phyloP scores from a whole-genome alignment of 805 yeast genomes.

The Spencermartinsiella europaea region DNA sequence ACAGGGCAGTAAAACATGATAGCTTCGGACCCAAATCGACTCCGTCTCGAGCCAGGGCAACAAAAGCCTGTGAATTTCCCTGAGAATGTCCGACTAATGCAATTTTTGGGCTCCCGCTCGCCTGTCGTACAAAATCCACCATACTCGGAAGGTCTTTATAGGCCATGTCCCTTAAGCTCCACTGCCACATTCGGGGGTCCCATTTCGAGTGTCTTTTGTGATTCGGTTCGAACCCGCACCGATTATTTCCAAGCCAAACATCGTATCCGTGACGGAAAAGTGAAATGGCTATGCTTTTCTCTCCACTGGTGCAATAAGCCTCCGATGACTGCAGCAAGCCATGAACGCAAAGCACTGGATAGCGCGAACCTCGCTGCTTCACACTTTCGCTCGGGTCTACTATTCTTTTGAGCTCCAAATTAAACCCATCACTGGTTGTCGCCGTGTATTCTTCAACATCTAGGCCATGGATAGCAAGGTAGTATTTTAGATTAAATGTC shows the following conservation, averaged over 20 bases:
- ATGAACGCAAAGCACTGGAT: constrained; percentile 74
- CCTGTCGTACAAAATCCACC: constrained; percentile 51
- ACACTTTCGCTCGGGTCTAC: constrained; percentile 42
- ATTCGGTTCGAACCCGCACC: constrained; percentile 77
- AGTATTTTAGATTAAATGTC: constrained; percentile 58
- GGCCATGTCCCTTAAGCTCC: constrained; percentile 88
- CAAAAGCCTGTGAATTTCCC: constrained; percentile 83
- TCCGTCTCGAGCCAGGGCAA: constrained; percentile 52
- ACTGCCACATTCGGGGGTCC: constrained; percentile 73
- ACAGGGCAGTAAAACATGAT: constrained; percentile 66
- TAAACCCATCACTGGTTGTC: constrained; percentile 75
- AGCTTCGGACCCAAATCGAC: constrained; percentile 45
- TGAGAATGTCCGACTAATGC: constrained; percentile 82
- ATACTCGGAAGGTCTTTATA: constrained; percentile 70
- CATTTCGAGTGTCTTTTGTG: constrained; percentile 46
- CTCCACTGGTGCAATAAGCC: constrained; percentile 78
- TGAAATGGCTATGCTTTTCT: constrained; percentile 62
- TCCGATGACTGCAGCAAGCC: constrained; percentile 87
- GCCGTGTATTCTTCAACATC: constrained; percentile 55
- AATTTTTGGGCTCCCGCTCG: constrained; percentile 36
- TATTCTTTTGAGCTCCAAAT: constrained; percentile 60
- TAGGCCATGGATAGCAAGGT: constrained; percentile 56
- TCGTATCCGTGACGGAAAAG: constrained; percentile 60
- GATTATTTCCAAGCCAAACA: constrained; percentile 87
- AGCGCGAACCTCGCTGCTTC: constrained; percentile 31